These are phyloP conservation scores for Arabidopsis suecica DNA, from an alignment of 345 rosid species.

Conservation along the genomic window DNA sequence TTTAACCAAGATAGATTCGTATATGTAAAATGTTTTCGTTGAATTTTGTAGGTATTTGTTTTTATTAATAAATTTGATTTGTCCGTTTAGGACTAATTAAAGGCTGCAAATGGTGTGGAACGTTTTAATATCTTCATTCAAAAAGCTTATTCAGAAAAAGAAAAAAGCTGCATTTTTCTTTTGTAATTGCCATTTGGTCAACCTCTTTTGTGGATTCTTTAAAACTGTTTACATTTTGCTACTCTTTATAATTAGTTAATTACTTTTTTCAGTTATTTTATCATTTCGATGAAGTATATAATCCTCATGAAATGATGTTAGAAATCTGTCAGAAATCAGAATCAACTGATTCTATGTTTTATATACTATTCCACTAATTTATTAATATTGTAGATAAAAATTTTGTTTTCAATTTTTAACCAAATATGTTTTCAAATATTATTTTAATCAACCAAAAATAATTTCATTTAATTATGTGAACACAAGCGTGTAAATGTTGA, in stretches of 20 bases:
- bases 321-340: not conserved
- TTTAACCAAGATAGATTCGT: not conserved
- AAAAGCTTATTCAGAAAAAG: slow-evolving; percentile 20
- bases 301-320: not conserved
- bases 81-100: slow-evolving; percentile 7
- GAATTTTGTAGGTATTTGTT: not conserved
- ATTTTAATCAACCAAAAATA: not conserved
- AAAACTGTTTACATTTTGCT: slow-evolving; percentile 5
- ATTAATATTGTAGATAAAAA: not conserved
- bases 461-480: not conserved
- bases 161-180: slow-evolving; percentile 16
- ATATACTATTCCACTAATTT: not conserved
- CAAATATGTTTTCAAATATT: not conserved
- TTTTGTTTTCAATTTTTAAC: not conserved
- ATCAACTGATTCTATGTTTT: not conserved
- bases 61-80: not conserved
- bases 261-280: not conserved
- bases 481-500: slow-evolving; percentile 38
- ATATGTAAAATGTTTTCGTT: not conserved
- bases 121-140: slow-evolving; percentile 6
- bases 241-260: not conserved
- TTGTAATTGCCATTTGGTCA: slow-evolving; percentile 20
- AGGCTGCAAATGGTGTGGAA: slow-evolving; percentile 37
- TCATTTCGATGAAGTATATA: not conserved
- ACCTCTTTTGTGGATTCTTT: slow-evolving; percentile 10